Evolutionary conservation across 2,329 filamentous ascomycete genomes (phyloP), one percentile per base, ranked within the genome.

Genomic region (Monosporascus sp.): DNA sequence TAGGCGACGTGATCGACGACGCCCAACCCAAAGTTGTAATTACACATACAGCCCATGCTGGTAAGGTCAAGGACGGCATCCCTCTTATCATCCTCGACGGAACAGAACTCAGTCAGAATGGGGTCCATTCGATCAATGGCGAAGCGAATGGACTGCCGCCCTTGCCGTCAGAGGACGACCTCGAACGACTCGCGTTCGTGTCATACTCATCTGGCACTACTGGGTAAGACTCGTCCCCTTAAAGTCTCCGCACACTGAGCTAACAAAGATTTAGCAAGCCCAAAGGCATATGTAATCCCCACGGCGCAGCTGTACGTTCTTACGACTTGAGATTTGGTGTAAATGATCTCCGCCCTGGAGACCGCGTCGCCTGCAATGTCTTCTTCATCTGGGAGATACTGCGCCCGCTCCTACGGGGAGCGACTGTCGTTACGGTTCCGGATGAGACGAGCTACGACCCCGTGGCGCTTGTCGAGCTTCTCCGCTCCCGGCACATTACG

Each of bases 341-440:
- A 48, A 87, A 84, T 59, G 85, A 92, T 66, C 74, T 90, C 3
- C 71, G 78, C 19, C 85, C 85, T 0, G 88, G 88, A 17, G 89
- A 91, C 60, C 81, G 89, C 7, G 88, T 92, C 11, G 89, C 89
- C n/a, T 92, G 88, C 72, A 93, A 92, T 74, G 89, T 92, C 55
- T 93, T 92, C 69, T 93, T 93, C 66, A 79, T 92, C 47, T 93
- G 89, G 89, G 89, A 93, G 68, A 91, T 92, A 53, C 69, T 93
- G 52, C 86, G 89, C 5, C 89, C 89, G 8, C 74, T 93, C 45
- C 67, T 93, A 52, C 81, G 88, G 52, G 89, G 89, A 60, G 89
- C 88, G 3, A 90, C 89, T 0, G 86, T 89, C 5, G 80, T 91
- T 22, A 81, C 86, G 3, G 83, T 92, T 17, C 87, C 88, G 1